Conservation (phyloP, 495 filamentous ascomycete genomes). For the Penicillium angulare region DNA sequence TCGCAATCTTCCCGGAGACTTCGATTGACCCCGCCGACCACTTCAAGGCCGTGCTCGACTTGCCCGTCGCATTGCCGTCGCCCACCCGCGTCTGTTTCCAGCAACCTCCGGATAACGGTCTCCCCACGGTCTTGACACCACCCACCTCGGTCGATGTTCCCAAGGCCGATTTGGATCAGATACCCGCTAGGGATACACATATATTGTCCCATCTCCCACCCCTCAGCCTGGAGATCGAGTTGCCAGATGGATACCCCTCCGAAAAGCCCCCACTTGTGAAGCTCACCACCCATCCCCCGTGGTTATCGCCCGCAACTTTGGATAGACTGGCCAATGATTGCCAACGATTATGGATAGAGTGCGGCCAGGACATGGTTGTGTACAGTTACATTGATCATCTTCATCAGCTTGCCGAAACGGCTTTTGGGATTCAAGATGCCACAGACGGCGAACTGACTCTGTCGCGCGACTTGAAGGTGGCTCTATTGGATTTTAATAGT, state of each 20-base stretch:
- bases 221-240: slow-evolving; percentile 61
- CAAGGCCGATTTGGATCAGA: slow-evolving; percentile 22
- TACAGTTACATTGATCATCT: slow-evolving; percentile 86
- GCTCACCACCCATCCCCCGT: slow-evolving; percentile 65
- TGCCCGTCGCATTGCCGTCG: slow-evolving; percentile 67
- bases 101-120: slow-evolving; percentile 43
- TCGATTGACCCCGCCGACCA: slow-evolving; percentile 52
- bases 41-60: slow-evolving; percentile 65
- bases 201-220: slow-evolving; percentile 74
- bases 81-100: slow-evolving; percentile 72
- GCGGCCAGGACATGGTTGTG: slow-evolving; percentile 71
- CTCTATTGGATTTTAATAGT: slow-evolving; percentile 76
- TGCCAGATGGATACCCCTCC: slow-evolving; percentile 76
- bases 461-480: slow-evolving; percentile 60
- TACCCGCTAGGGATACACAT: slow-evolving; percentile 51
- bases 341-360: slow-evolving; percentile 73
- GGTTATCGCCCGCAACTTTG: slow-evolving; percentile 64
- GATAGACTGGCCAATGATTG: slow-evolving; percentile 60
- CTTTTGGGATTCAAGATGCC: slow-evolving; percentile 66
- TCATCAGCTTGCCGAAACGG: slow-evolving; percentile 73
- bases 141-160: slow-evolving; percentile 44
- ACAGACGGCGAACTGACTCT: slow-evolving; percentile 42
- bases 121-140: slow-evolving; percentile 40
- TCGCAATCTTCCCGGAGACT: slow-evolving; percentile 88
- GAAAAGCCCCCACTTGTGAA: slow-evolving; percentile 61